phyloP scores from a whole-genome alignment of 148 eudicot genomes.

The Beta vulgaris region DNA sequence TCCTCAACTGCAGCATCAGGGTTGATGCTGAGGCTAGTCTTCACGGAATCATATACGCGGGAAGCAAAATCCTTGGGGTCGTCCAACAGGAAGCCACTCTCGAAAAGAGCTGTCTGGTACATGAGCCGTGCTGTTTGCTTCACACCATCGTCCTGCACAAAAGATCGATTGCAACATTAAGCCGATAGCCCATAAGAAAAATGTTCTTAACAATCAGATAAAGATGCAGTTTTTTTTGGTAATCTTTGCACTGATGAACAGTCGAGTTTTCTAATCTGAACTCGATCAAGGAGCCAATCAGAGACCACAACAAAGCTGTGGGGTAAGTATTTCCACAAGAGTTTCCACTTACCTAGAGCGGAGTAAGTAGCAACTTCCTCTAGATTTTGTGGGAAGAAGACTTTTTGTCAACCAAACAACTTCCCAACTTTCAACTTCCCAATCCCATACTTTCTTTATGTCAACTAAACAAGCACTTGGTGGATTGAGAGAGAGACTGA shows the following conservation, averaged over 20 bases:
- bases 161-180: background rate
- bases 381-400: no score
- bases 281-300: background rate
- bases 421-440: no score
- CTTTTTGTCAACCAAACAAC: no score
- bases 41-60: slow-evolving; percentile 68
- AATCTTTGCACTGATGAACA: no score
- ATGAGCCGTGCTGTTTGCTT: slow-evolving; percentile 73
- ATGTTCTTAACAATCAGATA: background rate
- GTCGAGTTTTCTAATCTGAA: background rate
- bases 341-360: no score
- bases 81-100: slow-evolving; percentile 71
- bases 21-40: slow-evolving; percentile 61
- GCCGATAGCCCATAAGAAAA: background rate
- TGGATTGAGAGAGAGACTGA: background rate
- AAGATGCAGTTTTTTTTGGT: background rate
- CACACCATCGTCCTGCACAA: slow-evolving; percentile 62
- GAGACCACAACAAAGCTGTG: background rate
- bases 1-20: slow-evolving; percentile 79
- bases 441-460: no score
- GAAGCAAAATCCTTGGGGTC: slow-evolving; percentile 92
- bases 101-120: slow-evolving; percentile 93
- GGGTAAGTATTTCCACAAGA: no score
- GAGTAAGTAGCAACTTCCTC: no score
- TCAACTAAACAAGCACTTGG: no score